phyloP scores from a whole-genome alignment of 768 basidiomycete genomes.

The Terana coerulea region DNA sequence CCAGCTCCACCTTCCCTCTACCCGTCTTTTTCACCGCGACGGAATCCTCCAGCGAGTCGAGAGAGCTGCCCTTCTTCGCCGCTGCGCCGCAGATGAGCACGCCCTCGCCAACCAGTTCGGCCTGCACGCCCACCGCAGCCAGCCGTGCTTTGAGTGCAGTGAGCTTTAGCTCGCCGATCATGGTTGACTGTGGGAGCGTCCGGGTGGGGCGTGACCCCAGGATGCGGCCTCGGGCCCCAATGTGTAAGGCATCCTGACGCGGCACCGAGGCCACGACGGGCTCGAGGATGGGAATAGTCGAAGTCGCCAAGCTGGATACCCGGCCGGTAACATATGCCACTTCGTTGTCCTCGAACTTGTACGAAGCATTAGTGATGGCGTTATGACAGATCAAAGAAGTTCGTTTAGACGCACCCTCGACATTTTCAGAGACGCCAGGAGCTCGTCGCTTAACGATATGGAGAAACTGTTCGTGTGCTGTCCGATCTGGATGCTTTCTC shows the following conservation, averaged over 20 bases:
- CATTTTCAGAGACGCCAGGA: slow-evolving; percentile 76
- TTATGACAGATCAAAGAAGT: not conserved
- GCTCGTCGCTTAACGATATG: slow-evolving; percentile 86
- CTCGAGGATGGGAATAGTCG: slow-evolving; percentile 87
- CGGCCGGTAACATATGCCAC: slow-evolving; percentile 89
- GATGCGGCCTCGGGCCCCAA: slow-evolving; percentile 34
- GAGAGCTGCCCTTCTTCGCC: slow-evolving; percentile 37
- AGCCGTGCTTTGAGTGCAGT: slow-evolving; percentile 84
- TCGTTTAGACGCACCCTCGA: slow-evolving; percentile 62
- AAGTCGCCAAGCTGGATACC: slow-evolving; percentile 80
- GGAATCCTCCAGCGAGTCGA: slow-evolving; percentile 53
- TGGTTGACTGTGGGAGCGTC: slow-evolving; percentile 80
- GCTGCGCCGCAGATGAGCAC: slow-evolving; percentile 81
- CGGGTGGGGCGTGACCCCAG: slow-evolving; percentile 66
- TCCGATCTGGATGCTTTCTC: slow-evolving; percentile 86
- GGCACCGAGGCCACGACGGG: slow-evolving; percentile 35
- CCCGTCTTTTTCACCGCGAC: slow-evolving; percentile 89
- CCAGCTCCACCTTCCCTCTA: slow-evolving; percentile 81
- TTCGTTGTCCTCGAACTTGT: slow-evolving; percentile 97
- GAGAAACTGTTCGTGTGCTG: slow-evolving; percentile 96
- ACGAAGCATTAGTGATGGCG: not conserved
- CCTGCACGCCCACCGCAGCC: slow-evolving; percentile 70
- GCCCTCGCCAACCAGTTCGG: slow-evolving; percentile 97
- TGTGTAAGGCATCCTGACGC: slow-evolving; percentile 3
- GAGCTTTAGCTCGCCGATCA: slow-evolving; percentile 96